Percentiles rank a stretch among this genome's conserved stretches.
Evolutionary conservation across 768 basidiomycete genomes (phyloP).

Genomic region (Leccinum obscurum): DNA sequence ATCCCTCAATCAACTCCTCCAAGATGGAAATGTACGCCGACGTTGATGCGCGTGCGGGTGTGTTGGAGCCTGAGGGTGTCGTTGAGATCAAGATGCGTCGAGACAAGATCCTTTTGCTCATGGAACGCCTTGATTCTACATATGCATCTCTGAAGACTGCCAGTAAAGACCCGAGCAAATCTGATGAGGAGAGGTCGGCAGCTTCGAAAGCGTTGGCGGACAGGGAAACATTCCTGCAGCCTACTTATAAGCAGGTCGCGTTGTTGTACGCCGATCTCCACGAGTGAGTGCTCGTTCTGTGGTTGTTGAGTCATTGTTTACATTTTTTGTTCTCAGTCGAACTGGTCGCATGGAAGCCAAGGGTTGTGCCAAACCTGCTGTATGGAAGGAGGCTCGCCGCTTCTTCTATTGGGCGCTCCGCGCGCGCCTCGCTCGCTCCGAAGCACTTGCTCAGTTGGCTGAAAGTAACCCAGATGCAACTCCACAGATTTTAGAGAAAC

Average conservation of each 20-base stretch:
- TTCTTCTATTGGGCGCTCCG: slow-evolving; percentile 94
- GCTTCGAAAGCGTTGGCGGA: slow-evolving; percentile 68
- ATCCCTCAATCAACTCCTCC: slow-evolving; percentile 94
- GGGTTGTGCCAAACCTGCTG: slow-evolving; percentile 82
- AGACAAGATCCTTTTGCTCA: slow-evolving; percentile 84
- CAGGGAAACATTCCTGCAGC: slow-evolving; percentile 79
- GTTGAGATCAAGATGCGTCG: slow-evolving; percentile 98
- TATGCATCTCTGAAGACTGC: slow-evolving; percentile 81
- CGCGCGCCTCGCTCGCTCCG: slow-evolving; percentile 71
- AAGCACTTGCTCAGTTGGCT: slow-evolving; percentile 60
- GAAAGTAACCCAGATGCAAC: slow-evolving; percentile 73
- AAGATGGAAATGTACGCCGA: slow-evolving; percentile 99
- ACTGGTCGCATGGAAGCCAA: slow-evolving; percentile 97
- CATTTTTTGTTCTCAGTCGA: slow-evolving; percentile 53
- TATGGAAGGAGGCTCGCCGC: slow-evolving; percentile 88
- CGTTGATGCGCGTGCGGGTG: slow-evolving; percentile 92
- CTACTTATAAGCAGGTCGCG: slow-evolving; percentile 93
- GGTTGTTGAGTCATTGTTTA: slow-evolving; percentile 5
- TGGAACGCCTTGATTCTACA: slow-evolving; percentile 89
- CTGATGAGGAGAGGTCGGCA: slow-evolving; percentile 69
- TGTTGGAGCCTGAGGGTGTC: slow-evolving; percentile 95
- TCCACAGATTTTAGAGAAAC: slow-evolving; percentile 60
- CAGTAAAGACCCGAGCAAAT: slow-evolving; percentile 72
- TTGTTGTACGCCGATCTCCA: slow-evolving; percentile 95
- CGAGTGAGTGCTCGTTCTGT: slow-evolving; percentile 60